These are phyloP conservation scores for Inosperma sp. DNA, from an alignment of 768 basidiomycete genomes.

Conservation along the genomic window DNA sequence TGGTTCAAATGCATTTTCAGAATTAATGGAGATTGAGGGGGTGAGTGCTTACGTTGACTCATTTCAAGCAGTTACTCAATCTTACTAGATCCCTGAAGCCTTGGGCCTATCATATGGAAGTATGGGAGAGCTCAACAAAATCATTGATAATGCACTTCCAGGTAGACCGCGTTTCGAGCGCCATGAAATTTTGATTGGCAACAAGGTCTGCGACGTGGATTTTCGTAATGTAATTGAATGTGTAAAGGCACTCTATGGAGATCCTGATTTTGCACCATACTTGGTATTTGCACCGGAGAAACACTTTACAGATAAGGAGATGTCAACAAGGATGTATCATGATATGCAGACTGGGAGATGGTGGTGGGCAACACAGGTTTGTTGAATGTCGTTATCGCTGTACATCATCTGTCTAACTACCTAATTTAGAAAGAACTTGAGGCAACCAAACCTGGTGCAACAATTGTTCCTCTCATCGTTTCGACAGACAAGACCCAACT, in stretches of 20 bases:
- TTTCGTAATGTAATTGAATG: conserved; percentile 33
- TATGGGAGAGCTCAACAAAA: conserved; percentile 23
- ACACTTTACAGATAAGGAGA: conserved; percentile 40
- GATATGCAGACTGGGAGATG: no score
- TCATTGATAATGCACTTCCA: conserved; percentile 24
- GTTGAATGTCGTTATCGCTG: conserved; percentile 8
- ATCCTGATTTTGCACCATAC: conserved; percentile 30
- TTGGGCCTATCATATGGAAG: no score
- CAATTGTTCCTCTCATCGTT: conserved; percentile 23
- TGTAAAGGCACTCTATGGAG: conserved; percentile 30
- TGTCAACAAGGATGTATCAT: conserved; percentile 46
- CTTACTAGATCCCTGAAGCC: conserved; percentile 18
- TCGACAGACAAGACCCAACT: no score
- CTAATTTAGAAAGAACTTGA: conserved; percentile 4
- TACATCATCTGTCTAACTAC: not conserved
- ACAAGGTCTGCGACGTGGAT: conserved; percentile 29
- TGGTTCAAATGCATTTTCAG: conserved; percentile 37
- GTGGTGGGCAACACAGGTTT: conserved; percentile 40
- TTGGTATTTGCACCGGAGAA: conserved; percentile 32
- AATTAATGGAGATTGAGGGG: conserved; percentile 34
- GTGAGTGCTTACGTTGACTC: conserved; percentile 21
- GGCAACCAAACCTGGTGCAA: not conserved
- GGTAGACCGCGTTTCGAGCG: conserved; percentile 23
- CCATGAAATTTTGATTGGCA: conserved; percentile 24
- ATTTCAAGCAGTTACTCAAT: not conserved